Conservation (phyloP, 78 protist species). For the Acrasis kona region DNA sequence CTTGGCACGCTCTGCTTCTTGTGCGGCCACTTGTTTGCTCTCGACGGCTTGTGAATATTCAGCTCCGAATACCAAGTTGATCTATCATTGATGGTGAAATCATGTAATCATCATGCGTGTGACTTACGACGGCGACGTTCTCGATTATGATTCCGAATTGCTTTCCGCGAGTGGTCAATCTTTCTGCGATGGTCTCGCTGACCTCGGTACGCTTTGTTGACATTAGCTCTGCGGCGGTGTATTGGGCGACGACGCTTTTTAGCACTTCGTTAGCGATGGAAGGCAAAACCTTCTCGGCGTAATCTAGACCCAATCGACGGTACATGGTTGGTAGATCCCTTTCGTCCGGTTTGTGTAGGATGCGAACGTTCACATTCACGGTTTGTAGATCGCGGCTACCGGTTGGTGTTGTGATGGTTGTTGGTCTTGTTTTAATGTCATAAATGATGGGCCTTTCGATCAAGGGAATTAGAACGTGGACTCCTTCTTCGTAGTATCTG, state of each 20-base stretch:
- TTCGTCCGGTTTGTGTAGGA: constrained; percentile 62
- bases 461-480: constrained; percentile 13
- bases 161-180: constrained; percentile 57
- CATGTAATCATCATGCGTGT: neutral
- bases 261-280: constrained; percentile 87
- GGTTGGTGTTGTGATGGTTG: constrained; percentile 61
- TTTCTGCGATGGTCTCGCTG: constrained; percentile 26
- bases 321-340: constrained; percentile 36
- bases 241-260: constrained; percentile 87
- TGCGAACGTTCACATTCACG: constrained; percentile 81
- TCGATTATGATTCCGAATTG: constrained; percentile 80
- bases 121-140: constrained; percentile 83
- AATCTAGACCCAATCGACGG: constrained; percentile 74
- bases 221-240: constrained; percentile 89
- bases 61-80: constrained; percentile 67
- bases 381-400: constrained; percentile 88
- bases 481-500: constrained; percentile 3
- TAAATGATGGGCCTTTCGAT: constrained; percentile 69
- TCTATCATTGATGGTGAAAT: neutral
- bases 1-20: constrained; percentile 91
- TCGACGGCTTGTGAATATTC: constrained; percentile 92
- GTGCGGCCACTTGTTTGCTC: constrained; percentile 88
- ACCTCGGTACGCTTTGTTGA: constrained; percentile 75
- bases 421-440: constrained; percentile 70
- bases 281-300: constrained; percentile 83